Percentiles rank a stretch among this genome's conserved stretches.
phyloP scores from a whole-genome alignment of 441 rosid species.

The Populus hybrid region DNA sequence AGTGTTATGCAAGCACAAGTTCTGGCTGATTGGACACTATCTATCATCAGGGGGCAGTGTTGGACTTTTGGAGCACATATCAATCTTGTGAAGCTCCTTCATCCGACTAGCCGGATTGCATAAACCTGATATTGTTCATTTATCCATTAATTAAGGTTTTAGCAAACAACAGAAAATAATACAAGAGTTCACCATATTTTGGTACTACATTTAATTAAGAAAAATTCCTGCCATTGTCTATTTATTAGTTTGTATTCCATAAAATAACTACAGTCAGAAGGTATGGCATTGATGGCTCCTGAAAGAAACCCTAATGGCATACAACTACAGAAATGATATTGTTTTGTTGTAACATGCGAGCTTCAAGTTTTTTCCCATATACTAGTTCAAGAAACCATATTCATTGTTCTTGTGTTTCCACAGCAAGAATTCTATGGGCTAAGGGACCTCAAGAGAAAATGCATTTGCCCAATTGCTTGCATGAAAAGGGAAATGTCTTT shows the following conservation, averaged over 20 bases:
- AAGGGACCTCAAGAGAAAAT: background rate
- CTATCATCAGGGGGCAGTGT: constrained; percentile 56
- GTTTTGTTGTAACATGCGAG: background rate
- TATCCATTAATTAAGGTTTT: background rate
- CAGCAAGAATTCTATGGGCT: background rate
- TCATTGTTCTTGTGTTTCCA: background rate
- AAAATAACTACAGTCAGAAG: no score
- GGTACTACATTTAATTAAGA: background rate
- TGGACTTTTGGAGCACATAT: constrained; percentile 72
- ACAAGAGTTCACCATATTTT: background rate
- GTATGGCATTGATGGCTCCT: background rate
- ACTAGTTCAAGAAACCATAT: background rate
- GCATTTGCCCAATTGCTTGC: background rate
- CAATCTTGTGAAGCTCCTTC: constrained; percentile 60
- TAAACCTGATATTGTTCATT: constrained; percentile 44
- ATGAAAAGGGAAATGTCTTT: background rate
- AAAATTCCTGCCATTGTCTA: background rate
- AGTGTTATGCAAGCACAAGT: background rate
- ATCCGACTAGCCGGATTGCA: constrained; percentile 58
- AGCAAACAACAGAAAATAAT: background rate
- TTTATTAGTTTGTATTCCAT: no score
- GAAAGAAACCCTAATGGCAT: background rate
- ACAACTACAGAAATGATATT: background rate
- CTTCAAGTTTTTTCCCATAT: no score
- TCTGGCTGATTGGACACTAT: background rate